Conservation (phyloP, 2,329 filamentous ascomycete genomes). For the Stenocarpella maydis region DNA sequence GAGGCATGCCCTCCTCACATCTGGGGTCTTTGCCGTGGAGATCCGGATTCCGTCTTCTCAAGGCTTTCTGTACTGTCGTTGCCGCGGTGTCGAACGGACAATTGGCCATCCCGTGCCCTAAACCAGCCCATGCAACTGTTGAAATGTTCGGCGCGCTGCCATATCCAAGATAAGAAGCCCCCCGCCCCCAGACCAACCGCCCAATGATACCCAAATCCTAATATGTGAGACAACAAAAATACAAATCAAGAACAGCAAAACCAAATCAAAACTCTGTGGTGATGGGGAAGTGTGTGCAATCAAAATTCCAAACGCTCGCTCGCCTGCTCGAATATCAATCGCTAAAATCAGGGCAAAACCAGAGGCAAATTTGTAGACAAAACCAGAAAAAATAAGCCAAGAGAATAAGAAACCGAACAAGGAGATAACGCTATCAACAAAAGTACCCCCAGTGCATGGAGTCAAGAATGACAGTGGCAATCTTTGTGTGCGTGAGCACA, state of each 20-base stretch:
- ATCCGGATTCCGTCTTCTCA: conserved; percentile 29
- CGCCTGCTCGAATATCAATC: conserved; percentile 43
- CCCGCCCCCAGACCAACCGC: conserved; percentile 27
- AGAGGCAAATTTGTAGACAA: conserved; percentile 39
- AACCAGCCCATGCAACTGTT: conserved; percentile 35
- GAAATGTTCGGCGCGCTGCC: conserved; percentile 35
- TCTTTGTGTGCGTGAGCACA: conserved; percentile 37
- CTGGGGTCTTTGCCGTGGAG: conserved; percentile 29
- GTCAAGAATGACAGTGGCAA: conserved; percentile 45
- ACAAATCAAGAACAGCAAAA: conserved; percentile 39
- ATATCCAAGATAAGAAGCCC: conserved; percentile 36
- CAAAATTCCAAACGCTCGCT: conserved; percentile 49
- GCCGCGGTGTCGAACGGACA: conserved; percentile 32
- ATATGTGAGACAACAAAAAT: conserved; percentile 38
- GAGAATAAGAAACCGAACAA: conserved; percentile 42
- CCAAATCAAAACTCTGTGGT: background rate
- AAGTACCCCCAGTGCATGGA: conserved; percentile 38
- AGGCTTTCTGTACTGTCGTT: conserved; percentile 36
- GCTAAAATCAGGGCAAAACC: conserved; percentile 40
- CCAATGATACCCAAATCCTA: conserved; percentile 29
- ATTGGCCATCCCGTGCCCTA: conserved; percentile 32
- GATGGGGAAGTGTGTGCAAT: conserved; percentile 10
- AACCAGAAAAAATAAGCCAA: conserved; percentile 44
- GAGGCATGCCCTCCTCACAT: conserved; percentile 14
- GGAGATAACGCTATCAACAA: conserved; percentile 44